Conservation (phyloP, 1,284 basidiomycete species). For the Leccinum subrobustum region DNA sequence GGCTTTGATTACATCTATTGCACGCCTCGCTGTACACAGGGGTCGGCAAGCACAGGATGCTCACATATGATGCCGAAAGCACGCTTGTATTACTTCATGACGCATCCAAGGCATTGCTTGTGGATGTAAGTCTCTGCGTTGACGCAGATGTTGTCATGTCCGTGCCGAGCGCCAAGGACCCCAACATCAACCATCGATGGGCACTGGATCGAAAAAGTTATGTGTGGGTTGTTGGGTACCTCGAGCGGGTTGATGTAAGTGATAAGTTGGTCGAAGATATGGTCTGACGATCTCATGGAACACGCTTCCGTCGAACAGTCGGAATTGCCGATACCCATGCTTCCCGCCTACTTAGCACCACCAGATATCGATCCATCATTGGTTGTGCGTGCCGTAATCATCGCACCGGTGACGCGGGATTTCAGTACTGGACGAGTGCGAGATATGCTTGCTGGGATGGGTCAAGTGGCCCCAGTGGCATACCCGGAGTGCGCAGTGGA, state of each 20-base stretch:
- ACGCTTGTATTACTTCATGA: conserved; percentile 48
- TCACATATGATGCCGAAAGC: conserved; percentile 48
- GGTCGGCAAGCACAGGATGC: conserved; percentile 40
- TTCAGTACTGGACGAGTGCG: conserved; percentile 36
- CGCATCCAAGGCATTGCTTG: conserved; percentile 45
- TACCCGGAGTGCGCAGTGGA: conserved; percentile 24
- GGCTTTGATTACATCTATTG: conserved; percentile 26
- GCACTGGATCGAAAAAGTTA: conserved; percentile 48
- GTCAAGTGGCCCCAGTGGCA: conserved; percentile 13
- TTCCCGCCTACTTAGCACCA: conserved; percentile 38
- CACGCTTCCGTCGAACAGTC: conserved; percentile 28
- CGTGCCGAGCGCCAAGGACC: conserved; percentile 6
- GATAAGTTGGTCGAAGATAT: conserved; percentile 7
- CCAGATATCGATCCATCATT: conserved; percentile 39
- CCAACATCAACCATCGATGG: conserved; percentile 40
- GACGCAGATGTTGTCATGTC: conserved; percentile 31
- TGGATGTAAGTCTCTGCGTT: conserved; percentile 53
- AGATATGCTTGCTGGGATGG: conserved; percentile 25
- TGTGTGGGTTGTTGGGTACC: conserved; percentile 53
- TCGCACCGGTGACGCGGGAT: conserved; percentile 42
- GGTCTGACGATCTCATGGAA: conserved; percentile 10
- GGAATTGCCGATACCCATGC: conserved; percentile 38
- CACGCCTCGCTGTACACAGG: conserved; percentile 13
- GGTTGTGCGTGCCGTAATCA: conserved; percentile 50
- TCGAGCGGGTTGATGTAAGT: conserved; percentile 48